A percentile compares a stretch with the other conserved stretches of the same genome.
Evolutionary conservation across 163 green algal genomes (phyloP).

Genomic region (Chloroidium sp.): DNA sequence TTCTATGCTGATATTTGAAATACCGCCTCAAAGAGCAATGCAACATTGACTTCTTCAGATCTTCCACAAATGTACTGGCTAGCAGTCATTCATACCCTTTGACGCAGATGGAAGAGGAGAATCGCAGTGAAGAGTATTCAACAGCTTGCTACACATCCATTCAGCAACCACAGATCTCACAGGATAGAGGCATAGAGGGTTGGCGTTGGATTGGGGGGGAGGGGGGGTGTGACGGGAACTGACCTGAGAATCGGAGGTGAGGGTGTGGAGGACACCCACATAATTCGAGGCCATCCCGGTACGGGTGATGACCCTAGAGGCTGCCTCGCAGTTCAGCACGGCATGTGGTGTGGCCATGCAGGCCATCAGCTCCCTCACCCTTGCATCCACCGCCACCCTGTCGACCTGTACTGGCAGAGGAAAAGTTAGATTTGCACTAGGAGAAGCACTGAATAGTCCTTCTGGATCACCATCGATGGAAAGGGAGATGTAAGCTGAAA

Average conservation of each 20-base stretch:
- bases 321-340: constrained; percentile 32
- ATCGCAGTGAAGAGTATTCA: too few relatives aligned
- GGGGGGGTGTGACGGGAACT: not conserved
- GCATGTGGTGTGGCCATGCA: constrained; percentile 26
- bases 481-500: not conserved
- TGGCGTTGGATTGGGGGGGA: too few relatives aligned
- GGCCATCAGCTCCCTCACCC: constrained; percentile 11
- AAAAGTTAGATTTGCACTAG: too few relatives aligned
- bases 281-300: constrained; percentile 14
- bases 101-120: too few relatives aligned
- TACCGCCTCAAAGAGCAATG: too few relatives aligned
- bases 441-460: not conserved
- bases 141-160: too few relatives aligned
- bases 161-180: too few relatives aligned
- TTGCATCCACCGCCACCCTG: constrained; percentile 4
- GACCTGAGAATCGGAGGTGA: constrained; percentile 17
- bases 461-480: not conserved
- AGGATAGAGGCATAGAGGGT: too few relatives aligned
- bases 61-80: too few relatives aligned
- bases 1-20: too few relatives aligned
- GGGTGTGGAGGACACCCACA: constrained; percentile 19
- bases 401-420: constrained; percentile 7
- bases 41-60: too few relatives aligned
- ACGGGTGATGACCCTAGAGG: constrained; percentile 9
- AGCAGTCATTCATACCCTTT: too few relatives aligned